Conservation (phyloP, 768 basidiomycete species). For the Boletellus emodensis region DNA sequence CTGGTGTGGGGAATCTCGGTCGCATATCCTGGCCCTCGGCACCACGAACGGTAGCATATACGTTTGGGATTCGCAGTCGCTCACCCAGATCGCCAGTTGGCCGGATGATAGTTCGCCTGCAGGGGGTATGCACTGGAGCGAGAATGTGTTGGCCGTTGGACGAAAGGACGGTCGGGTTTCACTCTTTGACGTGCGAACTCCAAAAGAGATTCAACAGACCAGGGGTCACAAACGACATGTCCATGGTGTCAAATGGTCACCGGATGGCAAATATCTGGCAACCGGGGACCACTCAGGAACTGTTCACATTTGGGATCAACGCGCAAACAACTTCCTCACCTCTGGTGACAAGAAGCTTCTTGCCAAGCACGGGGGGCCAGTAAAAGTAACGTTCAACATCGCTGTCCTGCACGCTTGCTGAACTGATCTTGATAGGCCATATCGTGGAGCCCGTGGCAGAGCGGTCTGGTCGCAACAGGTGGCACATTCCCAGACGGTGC, state of each 20-base stretch:
- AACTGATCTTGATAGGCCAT: conserved; percentile 45
- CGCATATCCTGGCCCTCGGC: conserved; percentile 48
- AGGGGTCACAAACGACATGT: conserved; percentile 33
- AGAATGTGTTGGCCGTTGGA: conserved; percentile 37
- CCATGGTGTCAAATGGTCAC: conserved; percentile 40
- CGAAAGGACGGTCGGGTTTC: conserved; percentile 36
- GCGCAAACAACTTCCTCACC: conserved; percentile 31
- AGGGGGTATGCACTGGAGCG: conserved; percentile 41
- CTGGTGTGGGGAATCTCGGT: conserved; percentile 44
- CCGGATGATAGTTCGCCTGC: conserved; percentile 30
- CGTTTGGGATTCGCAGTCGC: conserved; percentile 47
- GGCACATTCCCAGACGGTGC: conserved; percentile 60
- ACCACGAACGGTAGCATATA: conserved; percentile 48
- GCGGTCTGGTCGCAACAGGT: conserved; percentile 61
- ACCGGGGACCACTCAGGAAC: conserved; percentile 40
- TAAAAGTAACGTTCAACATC: conserved; percentile 33
- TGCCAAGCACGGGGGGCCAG: conserved; percentile 41
- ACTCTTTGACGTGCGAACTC: conserved; percentile 35
- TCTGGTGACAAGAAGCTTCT: conserved; percentile 34
- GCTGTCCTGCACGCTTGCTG: background rate
- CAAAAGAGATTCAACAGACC: conserved; percentile 25
- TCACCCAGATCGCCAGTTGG: conserved; percentile 32
- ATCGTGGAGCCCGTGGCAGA: conserved; percentile 74
- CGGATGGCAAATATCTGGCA: conserved; percentile 38
- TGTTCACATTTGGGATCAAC: conserved; percentile 43